Percentiles rank a stretch among this genome's conserved stretches.
Conservation (phyloP, 495 filamentous ascomycete species). For the Pyrenula massariospora region DNA sequence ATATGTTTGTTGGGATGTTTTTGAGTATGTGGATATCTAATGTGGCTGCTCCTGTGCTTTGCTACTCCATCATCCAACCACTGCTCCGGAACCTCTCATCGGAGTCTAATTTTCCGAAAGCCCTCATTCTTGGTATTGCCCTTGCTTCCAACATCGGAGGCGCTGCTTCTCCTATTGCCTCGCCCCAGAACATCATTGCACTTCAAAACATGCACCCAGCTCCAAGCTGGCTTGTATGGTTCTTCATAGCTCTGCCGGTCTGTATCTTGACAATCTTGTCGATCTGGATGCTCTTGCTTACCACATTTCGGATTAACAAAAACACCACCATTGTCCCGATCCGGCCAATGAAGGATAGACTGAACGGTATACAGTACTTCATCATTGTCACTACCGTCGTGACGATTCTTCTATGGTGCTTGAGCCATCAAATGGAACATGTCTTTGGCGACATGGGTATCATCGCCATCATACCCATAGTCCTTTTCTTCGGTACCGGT, state of each 20-base stretch:
- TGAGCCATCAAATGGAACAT: conserved; percentile 73
- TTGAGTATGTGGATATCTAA: conserved; percentile 99
- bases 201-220: conserved; percentile 85
- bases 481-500: conserved; percentile 91
- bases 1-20: conserved; percentile 98
- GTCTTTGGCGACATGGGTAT: conserved; percentile 97
- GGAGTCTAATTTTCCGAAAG: conserved; percentile 86
- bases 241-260: conserved; percentile 88
- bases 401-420: conserved; percentile 89
- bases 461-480: conserved; percentile 89
- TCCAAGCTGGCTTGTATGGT: conserved; percentile 90
- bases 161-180: conserved; percentile 91
- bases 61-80: conserved; percentile 94
- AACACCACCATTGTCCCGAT: conserved; percentile 90
- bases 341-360: conserved; percentile 73
- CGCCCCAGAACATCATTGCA: conserved; percentile 94
- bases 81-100: conserved; percentile 84
- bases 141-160: conserved; percentile 92
- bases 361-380: conserved; percentile 87
- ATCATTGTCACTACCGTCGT: conserved; percentile 72
- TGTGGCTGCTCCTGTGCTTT: conserved; percentile 94
- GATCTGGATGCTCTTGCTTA: conserved; percentile 79
- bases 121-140: conserved; percentile 91
- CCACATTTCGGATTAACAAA: conserved; percentile 71
- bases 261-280: conserved; percentile 79